These are phyloP conservation scores for Oenanthe sinensis DNA, from an alignment of 129 eudicot species.

Conservation along the genomic window DNA sequence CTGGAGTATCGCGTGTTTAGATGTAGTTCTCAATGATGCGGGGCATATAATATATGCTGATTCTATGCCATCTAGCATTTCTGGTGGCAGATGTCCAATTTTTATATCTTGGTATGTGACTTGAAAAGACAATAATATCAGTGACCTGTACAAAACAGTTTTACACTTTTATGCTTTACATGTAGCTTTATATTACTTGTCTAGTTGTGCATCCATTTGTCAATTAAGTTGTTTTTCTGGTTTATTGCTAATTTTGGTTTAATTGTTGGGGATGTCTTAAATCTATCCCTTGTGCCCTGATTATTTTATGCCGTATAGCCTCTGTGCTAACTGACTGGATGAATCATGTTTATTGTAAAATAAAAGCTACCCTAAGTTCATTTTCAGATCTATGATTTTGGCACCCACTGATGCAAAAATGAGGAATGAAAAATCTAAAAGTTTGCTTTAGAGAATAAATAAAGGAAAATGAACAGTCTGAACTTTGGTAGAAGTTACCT, in stretches of 20 bases:
- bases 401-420: not conserved
- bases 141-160: not conserved
- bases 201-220: not conserved
- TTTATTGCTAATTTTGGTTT: not conserved
- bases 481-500: not conserved
- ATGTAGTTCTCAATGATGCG: not conserved
- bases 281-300: not conserved
- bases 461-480: not conserved
- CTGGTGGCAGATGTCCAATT: not conserved
- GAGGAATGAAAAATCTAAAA: not conserved
- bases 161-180: constrained; percentile 2
- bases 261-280: not conserved
- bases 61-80: not conserved
- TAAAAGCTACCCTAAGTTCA: not conserved
- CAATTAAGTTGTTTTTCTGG: not conserved
- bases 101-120: not conserved
- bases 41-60: not conserved
- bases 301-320: not conserved
- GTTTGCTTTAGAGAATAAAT: not conserved
- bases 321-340: not conserved
- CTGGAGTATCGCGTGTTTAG: not conserved
- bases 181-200: not conserved
- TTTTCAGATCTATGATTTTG: constrained; percentile 3
- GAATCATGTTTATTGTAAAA: not conserved
- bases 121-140: not conserved